A percentile compares a stretch with the other conserved stretches of the same genome.
These are phyloP conservation scores for Tuber indicum DNA, from an alignment of 495 filamentous ascomycete species.

Conservation along the genomic window DNA sequence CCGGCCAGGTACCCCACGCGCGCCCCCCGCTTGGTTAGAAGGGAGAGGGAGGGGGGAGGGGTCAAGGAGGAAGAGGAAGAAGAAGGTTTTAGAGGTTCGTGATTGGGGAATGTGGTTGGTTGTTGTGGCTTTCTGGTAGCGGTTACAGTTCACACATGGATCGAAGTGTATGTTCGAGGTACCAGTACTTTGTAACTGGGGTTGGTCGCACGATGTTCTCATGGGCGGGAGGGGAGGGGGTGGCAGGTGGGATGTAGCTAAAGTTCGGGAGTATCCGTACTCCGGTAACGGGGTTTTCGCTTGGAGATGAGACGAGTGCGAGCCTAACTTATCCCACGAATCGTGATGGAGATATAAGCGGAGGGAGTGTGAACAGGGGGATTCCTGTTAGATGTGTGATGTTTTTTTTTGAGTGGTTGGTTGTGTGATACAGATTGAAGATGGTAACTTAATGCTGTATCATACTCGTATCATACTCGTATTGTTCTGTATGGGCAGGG, in stretches of 20 bases:
- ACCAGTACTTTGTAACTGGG: constrained; percentile 4
- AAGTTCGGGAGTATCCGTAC: not conserved
- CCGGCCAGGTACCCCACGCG: too few species aligned
- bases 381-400: not conserved
- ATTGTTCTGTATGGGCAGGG: not conserved
- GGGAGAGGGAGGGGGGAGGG: not conserved
- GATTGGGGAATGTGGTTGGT: not conserved
- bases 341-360: not conserved
- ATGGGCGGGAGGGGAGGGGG: not conserved
- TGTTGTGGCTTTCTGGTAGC: not conserved
- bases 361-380: not conserved
- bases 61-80: not conserved
- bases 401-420: not conserved
- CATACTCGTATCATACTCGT: too few species aligned
- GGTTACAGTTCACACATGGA: not conserved
- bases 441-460: too few species aligned
- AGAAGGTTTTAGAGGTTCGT: not conserved
- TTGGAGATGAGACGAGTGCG: not conserved
- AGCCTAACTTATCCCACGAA: not conserved
- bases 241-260: not conserved
- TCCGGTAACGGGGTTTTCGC: not conserved
- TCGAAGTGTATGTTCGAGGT: not conserved
- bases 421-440: not conserved
- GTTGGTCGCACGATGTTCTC: constrained; percentile 3
- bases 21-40: not conserved